phyloP scores from a whole-genome alignment of 1,139 yeast species.

The Lipomyces yarrowii region DNA sequence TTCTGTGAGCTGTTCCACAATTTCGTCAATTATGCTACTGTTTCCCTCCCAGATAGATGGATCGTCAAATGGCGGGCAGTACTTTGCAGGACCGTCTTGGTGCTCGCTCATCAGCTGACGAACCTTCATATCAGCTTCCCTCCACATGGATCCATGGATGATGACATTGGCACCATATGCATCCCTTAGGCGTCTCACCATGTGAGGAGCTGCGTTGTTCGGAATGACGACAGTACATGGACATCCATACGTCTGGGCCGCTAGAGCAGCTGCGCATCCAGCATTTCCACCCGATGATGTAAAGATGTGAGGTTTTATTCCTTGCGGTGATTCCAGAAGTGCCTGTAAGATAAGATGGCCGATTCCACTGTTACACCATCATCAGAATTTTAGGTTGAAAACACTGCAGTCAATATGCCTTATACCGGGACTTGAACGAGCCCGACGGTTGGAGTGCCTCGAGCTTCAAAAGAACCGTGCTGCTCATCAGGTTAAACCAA shows the following conservation, averaged over 20 bases:
- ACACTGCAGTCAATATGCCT: not conserved
- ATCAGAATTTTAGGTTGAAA: constrained; percentile 36
- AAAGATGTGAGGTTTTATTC: constrained; percentile 51
- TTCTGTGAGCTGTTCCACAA: constrained; percentile 48
- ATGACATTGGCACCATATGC: constrained; percentile 58
- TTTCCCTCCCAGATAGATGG: constrained; percentile 72
- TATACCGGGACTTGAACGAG: constrained; percentile 63
- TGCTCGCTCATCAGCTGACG: constrained; percentile 45
- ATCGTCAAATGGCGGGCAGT: constrained; percentile 72
- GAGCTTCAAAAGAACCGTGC: constrained; percentile 59
- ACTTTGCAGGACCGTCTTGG: constrained; percentile 43
- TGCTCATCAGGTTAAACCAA: not conserved
- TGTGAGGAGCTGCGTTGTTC: constrained; percentile 47
- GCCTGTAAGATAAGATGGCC: constrained; percentile 41
- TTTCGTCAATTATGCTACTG: constrained; percentile 60
- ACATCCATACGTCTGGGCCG: constrained; percentile 51
- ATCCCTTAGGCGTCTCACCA: constrained; percentile 46
- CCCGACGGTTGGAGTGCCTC: constrained; percentile 74
- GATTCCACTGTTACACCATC: constrained; percentile 37
- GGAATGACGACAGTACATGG: constrained; percentile 73
- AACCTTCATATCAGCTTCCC: constrained; percentile 64
- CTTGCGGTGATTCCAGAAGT: constrained; percentile 27
- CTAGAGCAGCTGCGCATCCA: constrained; percentile 72
- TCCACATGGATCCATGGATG: constrained; percentile 59
- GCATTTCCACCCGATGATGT: constrained; percentile 81